phyloP scores from a whole-genome alignment of 176 grass and related monocot species.

The Avena eriantha region DNA sequence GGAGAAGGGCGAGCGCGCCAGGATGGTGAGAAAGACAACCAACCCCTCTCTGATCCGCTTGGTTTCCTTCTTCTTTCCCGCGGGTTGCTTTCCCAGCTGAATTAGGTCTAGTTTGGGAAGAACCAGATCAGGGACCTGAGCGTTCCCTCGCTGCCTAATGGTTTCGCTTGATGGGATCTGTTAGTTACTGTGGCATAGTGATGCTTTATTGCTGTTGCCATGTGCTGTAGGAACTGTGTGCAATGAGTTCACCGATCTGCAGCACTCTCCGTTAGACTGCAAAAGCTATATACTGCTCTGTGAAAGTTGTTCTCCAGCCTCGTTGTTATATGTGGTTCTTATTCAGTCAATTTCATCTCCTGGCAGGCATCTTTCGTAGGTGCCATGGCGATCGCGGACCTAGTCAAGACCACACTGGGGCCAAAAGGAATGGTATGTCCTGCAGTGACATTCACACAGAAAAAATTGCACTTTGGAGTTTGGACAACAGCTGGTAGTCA shows the following conservation, averaged over 20 bases:
- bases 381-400: slow-evolving; percentile 83
- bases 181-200: not conserved
- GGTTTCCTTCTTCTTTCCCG: not conserved
- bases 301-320: not conserved
- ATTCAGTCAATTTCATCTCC: not conserved
- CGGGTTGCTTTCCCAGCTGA: not conserved
- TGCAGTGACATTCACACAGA: not conserved
- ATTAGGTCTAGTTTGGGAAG: not conserved
- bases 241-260: not conserved
- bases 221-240: not conserved
- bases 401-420: slow-evolving; percentile 91
- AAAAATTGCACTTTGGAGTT: not conserved
- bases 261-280: not conserved
- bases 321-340: not conserved
- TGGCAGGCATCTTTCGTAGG: slow-evolving; percentile 82
- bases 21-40: slow-evolving; percentile 38
- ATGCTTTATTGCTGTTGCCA: not conserved
- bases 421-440: slow-evolving; percentile 92
- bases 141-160: not conserved
- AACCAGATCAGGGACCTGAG: not conserved
- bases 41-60: not conserved
- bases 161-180: not conserved
- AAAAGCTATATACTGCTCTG: not conserved
- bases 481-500: not conserved
- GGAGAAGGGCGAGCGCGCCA: slow-evolving; percentile 57